Percentiles rank a stretch among this genome's conserved stretches.
Conservation (phyloP, 179 eudicot species). For the Dionaea muscipula region DNA sequence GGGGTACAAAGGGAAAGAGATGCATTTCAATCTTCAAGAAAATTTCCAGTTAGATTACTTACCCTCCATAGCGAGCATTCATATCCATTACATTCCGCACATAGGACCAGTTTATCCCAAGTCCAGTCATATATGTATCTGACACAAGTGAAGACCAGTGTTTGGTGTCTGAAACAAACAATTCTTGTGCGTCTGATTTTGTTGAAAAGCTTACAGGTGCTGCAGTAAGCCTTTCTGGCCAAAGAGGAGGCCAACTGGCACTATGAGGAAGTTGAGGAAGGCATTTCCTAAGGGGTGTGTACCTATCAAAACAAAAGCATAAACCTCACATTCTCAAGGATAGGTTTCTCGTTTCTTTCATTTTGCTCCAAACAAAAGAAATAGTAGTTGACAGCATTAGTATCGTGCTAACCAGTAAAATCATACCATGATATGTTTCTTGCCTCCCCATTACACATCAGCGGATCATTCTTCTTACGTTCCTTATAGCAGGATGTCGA, state of each 20-base stretch:
- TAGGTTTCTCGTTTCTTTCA: too few relatives aligned
- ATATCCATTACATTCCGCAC: constrained; percentile 93
- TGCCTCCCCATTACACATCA: constrained; percentile 41
- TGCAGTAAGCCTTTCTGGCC: constrained; percentile 75
- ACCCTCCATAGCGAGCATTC: constrained; percentile 97
- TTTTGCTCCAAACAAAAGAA: too few relatives aligned
- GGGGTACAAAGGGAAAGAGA: too few relatives aligned
- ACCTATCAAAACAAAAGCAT: constrained; percentile 34
- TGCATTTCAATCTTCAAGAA: neutral
- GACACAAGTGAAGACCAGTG: constrained; percentile 61
- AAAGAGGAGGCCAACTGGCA: constrained; percentile 55
- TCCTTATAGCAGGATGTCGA: constrained; percentile 53
- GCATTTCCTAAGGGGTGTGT: constrained; percentile 64
- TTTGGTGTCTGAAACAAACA: constrained; percentile 44
- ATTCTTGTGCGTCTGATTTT: constrained; percentile 33
- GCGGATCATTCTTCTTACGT: constrained; percentile 46
- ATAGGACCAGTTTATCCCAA: constrained; percentile 56
- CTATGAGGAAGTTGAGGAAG: constrained; percentile 46
- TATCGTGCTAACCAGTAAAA: constrained; percentile 2
- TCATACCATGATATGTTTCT: constrained; percentile 60
- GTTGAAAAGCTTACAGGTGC: constrained; percentile 49
- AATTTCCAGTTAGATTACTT: constrained; percentile 3
- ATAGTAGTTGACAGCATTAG: neutral
- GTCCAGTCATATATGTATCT: constrained; percentile 48
- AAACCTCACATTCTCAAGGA: neutral